Evolutionary conservation across 169 alveolate species (phyloP).

Genomic region (Amoebophrya sp.): DNA sequence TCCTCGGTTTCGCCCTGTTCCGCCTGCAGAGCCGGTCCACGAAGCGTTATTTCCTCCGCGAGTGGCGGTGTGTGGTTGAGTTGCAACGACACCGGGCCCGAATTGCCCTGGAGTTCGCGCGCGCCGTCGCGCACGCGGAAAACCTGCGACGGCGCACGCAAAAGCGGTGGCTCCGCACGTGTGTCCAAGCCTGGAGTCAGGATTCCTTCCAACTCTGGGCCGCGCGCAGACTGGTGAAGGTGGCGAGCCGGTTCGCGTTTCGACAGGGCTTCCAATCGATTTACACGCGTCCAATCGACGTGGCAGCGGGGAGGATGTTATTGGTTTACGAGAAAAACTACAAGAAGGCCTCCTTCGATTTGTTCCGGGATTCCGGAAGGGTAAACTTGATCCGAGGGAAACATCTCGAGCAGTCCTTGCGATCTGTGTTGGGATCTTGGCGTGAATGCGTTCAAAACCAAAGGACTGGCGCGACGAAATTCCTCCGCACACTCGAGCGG

Average conservation of each 20-base stretch:
- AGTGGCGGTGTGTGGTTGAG: background rate
- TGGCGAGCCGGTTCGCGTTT: background rate
- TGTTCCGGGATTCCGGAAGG: background rate
- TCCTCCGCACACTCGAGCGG: background rate
- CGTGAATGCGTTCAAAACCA: too few species aligned
- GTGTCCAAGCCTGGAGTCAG: background rate
- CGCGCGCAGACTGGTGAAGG: background rate
- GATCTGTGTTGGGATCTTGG: background rate
- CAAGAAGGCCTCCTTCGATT: background rate
- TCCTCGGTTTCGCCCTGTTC: background rate
- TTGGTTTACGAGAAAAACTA: background rate
- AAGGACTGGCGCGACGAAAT: background rate
- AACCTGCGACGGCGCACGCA: background rate
- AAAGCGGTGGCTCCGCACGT: background rate
- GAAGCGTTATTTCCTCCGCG: background rate
- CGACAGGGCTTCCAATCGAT: background rate
- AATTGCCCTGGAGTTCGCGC: background rate
- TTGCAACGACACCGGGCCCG: background rate
- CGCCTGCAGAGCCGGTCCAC: background rate
- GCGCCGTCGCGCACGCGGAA: background rate
- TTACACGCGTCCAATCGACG: background rate
- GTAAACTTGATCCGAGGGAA: too few species aligned
- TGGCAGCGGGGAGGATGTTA: background rate
- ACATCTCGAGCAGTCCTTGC: background rate
- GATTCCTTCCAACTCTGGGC: background rate